These are phyloP conservation scores for Apophysomyces elegans DNA, from an alignment of 371 early-diverging fungal species.

Conservation along the genomic window DNA sequence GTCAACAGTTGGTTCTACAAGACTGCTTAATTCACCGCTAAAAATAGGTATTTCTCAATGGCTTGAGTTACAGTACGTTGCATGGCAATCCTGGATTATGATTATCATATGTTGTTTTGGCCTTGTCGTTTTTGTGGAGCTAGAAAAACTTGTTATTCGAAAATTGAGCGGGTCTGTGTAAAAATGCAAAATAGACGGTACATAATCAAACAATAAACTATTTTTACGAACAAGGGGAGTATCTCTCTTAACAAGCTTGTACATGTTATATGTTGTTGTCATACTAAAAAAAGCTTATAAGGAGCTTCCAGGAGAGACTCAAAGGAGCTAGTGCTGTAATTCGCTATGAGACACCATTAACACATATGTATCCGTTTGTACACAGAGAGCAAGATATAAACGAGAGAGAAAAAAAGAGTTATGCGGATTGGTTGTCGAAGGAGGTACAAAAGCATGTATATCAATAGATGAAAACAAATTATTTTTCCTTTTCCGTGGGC, in stretches of 20 bases:
- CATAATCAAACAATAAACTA: too few species aligned
- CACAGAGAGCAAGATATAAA: neutral
- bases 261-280: too few species aligned
- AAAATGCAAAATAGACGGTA: neutral
- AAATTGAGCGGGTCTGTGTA: neutral
- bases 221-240: too few species aligned
- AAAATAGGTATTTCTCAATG: constrained; percentile 43
- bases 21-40: neutral
- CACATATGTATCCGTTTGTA: neutral
- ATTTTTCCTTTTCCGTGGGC: constrained; percentile 2
- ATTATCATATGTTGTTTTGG: constrained; percentile 69
- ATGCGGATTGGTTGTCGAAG: neutral
- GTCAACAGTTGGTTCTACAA: neutral
- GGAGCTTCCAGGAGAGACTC: too few species aligned
- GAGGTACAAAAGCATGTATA: neutral
- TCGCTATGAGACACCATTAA: too few species aligned
- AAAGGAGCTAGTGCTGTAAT: too few species aligned
- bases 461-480: constrained; percentile 11
- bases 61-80: constrained; percentile 70
- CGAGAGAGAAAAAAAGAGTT: neutral
- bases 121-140: constrained; percentile 71
- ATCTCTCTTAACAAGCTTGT: too few species aligned
- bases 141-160: constrained; percentile 63
- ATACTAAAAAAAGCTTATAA: too few species aligned
- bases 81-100: constrained; percentile 77